Evolutionary conservation across 2,329 filamentous ascomycete genomes (phyloP).

Genomic region (Paraphaeosphaeria minitans): DNA sequence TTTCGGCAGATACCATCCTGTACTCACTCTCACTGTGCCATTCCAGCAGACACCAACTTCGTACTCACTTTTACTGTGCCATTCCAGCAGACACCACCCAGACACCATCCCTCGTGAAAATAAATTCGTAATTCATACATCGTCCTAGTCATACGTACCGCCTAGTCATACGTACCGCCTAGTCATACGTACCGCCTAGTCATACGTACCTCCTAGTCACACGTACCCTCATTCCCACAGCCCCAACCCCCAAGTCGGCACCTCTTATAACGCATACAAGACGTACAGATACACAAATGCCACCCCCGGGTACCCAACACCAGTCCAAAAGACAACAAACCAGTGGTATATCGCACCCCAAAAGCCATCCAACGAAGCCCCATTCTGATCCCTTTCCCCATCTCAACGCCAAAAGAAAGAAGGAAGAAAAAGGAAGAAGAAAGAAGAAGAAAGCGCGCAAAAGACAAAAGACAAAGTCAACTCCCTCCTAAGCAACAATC

Average conservation of each 20-base stretch:
- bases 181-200: neutral
- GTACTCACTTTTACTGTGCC: no score
- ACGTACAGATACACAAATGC: constrained; percentile 21
- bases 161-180: neutral
- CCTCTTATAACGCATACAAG: neutral
- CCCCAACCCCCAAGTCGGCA: no score
- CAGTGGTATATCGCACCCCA: constrained; percentile 11
- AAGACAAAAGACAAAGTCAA: neutral
- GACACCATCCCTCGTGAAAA: neutral
- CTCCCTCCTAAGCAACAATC: constrained; percentile 26
- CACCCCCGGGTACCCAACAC: constrained; percentile 6
- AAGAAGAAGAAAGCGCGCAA: neutral
- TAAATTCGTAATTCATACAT: neutral
- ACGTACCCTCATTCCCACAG: neutral
- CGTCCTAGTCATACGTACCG: neutral
- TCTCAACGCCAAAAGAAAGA: constrained; percentile 1
- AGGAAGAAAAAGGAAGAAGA: no score
- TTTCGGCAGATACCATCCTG: no score
- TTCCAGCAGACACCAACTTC: no score
- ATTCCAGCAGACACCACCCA: no score
- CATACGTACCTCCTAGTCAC: neutral
- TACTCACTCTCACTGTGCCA: no score
- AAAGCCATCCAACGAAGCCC: constrained; percentile 22
- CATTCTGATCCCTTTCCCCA: constrained; percentile 4
- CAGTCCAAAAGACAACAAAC: neutral